A percentile compares a stretch with the other conserved stretches of the same genome.
phyloP scores from a whole-genome alignment of 140 eudicot genomes.

The Stevia rebaudiana region DNA sequence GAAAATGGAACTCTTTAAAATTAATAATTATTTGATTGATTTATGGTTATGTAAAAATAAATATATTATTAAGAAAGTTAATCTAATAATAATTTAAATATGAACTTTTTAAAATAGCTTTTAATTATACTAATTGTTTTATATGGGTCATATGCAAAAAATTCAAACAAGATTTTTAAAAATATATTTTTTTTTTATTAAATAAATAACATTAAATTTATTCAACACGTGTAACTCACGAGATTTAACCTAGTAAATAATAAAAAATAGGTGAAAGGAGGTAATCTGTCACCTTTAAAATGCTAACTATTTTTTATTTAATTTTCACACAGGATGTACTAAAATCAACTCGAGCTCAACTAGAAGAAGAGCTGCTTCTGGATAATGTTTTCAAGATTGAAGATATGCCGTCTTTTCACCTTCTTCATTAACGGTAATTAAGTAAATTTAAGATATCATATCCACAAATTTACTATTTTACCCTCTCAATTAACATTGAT shows the following conservation, averaged over 20 bases:
- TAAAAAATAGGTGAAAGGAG: background rate
- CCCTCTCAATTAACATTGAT: too few species aligned
- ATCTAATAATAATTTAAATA: too few species aligned
- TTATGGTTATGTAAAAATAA: too few species aligned
- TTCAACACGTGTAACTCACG: too few species aligned
- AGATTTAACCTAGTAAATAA: too few species aligned
- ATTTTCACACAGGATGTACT: conserved; percentile 43
- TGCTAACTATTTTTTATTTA: background rate
- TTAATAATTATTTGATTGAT: background rate
- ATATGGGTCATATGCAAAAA: too few species aligned
- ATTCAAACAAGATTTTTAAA: too few species aligned
- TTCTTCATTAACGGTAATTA: conserved; percentile 40
- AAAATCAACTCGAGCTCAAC: conserved; percentile 54
- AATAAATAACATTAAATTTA: too few species aligned
- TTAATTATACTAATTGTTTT: too few species aligned
- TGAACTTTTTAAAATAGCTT: too few species aligned
- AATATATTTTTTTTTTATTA: too few species aligned
- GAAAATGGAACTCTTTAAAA: background rate
- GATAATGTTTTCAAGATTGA: conserved; percentile 68
- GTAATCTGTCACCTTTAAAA: background rate
- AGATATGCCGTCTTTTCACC: conserved; percentile 84
- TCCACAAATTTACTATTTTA: background rate
- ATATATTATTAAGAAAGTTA: too few species aligned
- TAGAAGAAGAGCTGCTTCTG: conserved; percentile 75
- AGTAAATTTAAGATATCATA: conserved; percentile 6